Conservation (phyloP, 495 filamentous ascomycete genomes). For the Cudoniella acicularis region DNA sequence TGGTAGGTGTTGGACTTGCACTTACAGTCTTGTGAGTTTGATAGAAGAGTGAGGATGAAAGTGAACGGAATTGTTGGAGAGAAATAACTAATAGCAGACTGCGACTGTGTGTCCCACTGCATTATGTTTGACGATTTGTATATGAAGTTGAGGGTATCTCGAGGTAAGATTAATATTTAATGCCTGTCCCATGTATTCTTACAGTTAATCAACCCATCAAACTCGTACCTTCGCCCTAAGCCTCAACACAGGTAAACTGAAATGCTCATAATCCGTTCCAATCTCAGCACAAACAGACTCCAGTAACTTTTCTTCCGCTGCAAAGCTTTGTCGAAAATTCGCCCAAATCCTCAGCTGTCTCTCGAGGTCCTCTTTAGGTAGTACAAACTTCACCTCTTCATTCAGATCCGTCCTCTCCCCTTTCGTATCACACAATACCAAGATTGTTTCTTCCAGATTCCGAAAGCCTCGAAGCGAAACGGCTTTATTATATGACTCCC, state of each 20-base stretch:
- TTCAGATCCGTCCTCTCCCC: background rate
- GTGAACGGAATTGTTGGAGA: background rate
- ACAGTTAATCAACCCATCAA: background rate
- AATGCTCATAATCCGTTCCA: slow-evolving; percentile 16
- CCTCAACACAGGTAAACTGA: slow-evolving; percentile 10
- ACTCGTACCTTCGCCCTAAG: slow-evolving; percentile 3
- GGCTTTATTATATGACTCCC: slow-evolving; percentile 52
- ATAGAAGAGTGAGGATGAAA: too few relatives aligned
- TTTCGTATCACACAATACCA: slow-evolving; percentile 26
- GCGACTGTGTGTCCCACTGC: too few relatives aligned
- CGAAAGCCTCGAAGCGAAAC: slow-evolving; percentile 41
- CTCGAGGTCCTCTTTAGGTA: slow-evolving; percentile 13
- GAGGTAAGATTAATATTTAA: background rate
- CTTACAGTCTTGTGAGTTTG: background rate
- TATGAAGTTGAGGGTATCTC: background rate
- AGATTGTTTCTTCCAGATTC: slow-evolving; percentile 33
- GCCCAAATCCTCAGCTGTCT: slow-evolving; percentile 19
- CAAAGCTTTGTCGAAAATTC: slow-evolving; percentile 21
- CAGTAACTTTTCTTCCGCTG: slow-evolving; percentile 15
- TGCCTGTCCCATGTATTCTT: background rate
- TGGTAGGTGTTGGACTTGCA: background rate
- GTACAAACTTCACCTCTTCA: slow-evolving; percentile 10
- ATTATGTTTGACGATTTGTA: too few relatives aligned
- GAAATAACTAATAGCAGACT: background rate
- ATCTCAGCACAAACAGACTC: slow-evolving; percentile 11